Base-by-base conservation (phyloP, 495 filamentous ascomycete genomes). In the Cladorrhinum samala region DNA sequence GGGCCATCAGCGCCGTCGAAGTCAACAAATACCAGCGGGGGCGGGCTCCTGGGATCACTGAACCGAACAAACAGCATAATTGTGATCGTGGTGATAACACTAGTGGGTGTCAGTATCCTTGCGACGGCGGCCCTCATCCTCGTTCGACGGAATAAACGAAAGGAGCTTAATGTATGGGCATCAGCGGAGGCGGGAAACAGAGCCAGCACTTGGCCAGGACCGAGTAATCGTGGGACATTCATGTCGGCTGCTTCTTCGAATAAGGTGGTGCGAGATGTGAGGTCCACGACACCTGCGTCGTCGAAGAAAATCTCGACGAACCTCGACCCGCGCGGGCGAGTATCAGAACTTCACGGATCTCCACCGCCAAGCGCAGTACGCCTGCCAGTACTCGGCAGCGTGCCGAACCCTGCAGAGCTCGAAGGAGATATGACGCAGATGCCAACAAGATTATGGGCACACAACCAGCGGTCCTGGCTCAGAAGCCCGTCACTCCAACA, bases 41-140 rank as follows among this genome's bases (percentile, higher is more conserved):
- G 19, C 2, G 37, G 13, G 17, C 24, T 50, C 2, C 11, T 33
- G 27, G 38, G 56, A 9, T 44, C 37, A 4, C 21, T 55, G 2
- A 51, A 52, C 16, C 65, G 63, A 0, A 56, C 52, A 5, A 56
- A 62, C 7, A 68, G 54, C 19, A 62, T 60, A n/a, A 61, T 60
- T 7, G 56, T 71, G 20, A 65, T 68, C 27, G 61, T 68, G 0
- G 47, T 72, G 3, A 55, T 67, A 1, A 64, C 58, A 6, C 52
- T 72, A 20, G 57, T 69, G 0, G 62, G 64, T 9, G 54, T 54
- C 0, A 57, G 71, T 11, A 51, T 66, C 2, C 27, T 67, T 0
- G 60, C 62, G 43, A 57, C 62, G 14, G 16, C 62, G 0, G 50
- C 46, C 0, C 59, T 66, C 25, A 39, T 58, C 16, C 11, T 58